These are phyloP conservation scores for Thalassiosira mediterranea DNA, from an alignment of 352 stramenopile species.

Conservation along the genomic window DNA sequence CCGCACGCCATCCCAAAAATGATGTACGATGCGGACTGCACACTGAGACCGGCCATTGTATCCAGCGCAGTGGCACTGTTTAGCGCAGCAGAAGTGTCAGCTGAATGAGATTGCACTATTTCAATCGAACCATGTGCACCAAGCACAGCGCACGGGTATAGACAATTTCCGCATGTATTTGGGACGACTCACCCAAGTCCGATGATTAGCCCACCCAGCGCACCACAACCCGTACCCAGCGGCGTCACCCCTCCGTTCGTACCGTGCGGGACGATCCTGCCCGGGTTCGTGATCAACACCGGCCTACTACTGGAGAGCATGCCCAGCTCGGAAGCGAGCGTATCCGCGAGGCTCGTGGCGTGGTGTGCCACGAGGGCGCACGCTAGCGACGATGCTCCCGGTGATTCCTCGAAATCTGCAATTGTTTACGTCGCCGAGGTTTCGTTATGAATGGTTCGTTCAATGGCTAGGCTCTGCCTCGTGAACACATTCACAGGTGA, in stretches of 20 bases:
- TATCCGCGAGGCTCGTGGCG: slow-evolving; percentile 91
- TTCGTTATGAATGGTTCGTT: too few relatives aligned
- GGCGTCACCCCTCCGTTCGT: slow-evolving; percentile 94
- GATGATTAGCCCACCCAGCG: slow-evolving; percentile 88
- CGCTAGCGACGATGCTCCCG: slow-evolving; percentile 47
- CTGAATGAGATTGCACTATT: too few relatives aligned
- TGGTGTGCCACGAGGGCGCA: slow-evolving; percentile 91
- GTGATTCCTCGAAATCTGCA: slow-evolving; percentile 24
- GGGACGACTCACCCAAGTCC: slow-evolving; percentile 68
- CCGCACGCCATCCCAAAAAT: slow-evolving; percentile 58
- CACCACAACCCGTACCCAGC: slow-evolving; percentile 86
- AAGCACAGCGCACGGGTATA: too few relatives aligned
- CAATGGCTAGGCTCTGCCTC: too few relatives aligned
- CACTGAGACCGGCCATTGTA: slow-evolving; percentile 22
- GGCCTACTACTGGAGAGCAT: slow-evolving; percentile 87
- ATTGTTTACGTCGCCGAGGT: not conserved
- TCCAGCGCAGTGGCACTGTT: too few relatives aligned
- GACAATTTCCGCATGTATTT: slow-evolving; percentile 15
- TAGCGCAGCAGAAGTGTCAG: too few relatives aligned
- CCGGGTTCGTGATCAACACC: slow-evolving; percentile 87
- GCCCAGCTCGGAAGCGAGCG: slow-evolving; percentile 93
- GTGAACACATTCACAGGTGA: too few relatives aligned
- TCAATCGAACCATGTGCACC: too few relatives aligned
- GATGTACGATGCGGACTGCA: slow-evolving; percentile 33
- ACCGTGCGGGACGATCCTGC: slow-evolving; percentile 85